Conservation (phyloP, 495 filamentous ascomycete genomes). For the Annulohypoxylon maeteangense region DNA sequence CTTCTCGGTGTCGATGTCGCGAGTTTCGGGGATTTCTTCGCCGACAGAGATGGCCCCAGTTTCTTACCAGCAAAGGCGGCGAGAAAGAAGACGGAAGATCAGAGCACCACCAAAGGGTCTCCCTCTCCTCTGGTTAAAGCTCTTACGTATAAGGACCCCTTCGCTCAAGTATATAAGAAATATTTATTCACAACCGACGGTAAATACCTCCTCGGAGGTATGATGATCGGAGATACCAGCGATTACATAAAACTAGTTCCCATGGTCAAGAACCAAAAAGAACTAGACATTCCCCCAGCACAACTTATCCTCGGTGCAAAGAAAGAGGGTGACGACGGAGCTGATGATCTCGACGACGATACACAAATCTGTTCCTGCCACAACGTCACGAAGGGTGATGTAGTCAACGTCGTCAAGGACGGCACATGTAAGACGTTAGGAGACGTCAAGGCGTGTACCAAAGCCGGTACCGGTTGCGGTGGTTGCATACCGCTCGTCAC, state of each 20-base stretch:
- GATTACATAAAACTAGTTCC: slow-evolving; percentile 95
- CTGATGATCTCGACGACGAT: slow-evolving; percentile 71
- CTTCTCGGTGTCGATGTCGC: slow-evolving; percentile 93
- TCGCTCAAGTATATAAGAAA: slow-evolving; percentile 95
- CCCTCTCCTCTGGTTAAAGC: slow-evolving; percentile 77
- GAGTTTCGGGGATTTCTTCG: slow-evolving; percentile 96
- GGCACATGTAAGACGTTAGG: slow-evolving; percentile 87
- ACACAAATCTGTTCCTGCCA: slow-evolving; percentile 97
- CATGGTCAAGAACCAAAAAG: slow-evolving; percentile 90
- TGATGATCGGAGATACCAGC: slow-evolving; percentile 97
- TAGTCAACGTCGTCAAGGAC: slow-evolving; percentile 77
- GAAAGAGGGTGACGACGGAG: slow-evolving; percentile 76
- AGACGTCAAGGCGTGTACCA: slow-evolving; percentile 93
- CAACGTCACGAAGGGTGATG: slow-evolving; percentile 91
- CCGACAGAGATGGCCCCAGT: slow-evolving; percentile 87
- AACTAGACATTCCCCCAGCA: slow-evolving; percentile 82
- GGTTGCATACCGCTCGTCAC: slow-evolving; percentile 94
- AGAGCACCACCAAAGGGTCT: slow-evolving; percentile 61
- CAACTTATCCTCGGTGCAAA: slow-evolving; percentile 90
- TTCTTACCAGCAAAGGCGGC: slow-evolving; percentile 68
- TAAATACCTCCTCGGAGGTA: slow-evolving; percentile 91
- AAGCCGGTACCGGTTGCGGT: slow-evolving; percentile 93
- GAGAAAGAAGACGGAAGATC: slow-evolving; percentile 51
- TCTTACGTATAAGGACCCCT: slow-evolving; percentile 92
- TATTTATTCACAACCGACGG: slow-evolving; percentile 93